Base-by-base conservation (phyloP, 805 yeast species). In the Allodekkera sacchari region DNA sequence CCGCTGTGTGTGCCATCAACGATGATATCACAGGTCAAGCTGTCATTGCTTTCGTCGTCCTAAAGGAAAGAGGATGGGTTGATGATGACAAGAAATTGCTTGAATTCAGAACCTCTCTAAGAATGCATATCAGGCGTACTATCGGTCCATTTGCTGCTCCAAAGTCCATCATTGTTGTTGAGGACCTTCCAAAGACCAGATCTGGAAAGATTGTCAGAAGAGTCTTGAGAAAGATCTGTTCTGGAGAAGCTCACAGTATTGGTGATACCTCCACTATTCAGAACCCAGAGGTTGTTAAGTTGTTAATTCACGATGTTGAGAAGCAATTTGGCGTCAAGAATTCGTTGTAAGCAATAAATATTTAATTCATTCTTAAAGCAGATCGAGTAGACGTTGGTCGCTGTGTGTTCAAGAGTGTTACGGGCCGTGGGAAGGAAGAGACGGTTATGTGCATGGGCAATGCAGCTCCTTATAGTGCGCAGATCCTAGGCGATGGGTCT, bases 131-230 rank as follows among this genome's bases (percentile, higher is more conserved):
- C 31, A 76, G 98, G 60, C 81, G 83, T 57, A 85, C 81, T 52
- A 87, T 87, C 57, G 95, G 95, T 27, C 85, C 85, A 30, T 85
- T 85, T 61, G 98, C 98, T 14, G 94, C 97, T 35, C 98, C 98
- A 53, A 88, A 88, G 61, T 66, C 77, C 31, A 63, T 64, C 36
- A 77, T 88, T 37, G 63, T 88, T 37, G 94, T 89, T 34, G 79
- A 76, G 38, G 97, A 92, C 55, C 74, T 92, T 59, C 98, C 98
- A 63, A 92, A 89, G 74, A 92, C 98, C 16, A 77, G 98, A 66
- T 85, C 96, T 8, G 98, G 98, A 48, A 92, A 92, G 71, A 89
- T 92, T 55, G 89, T 92, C 95, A 83, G 98, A 71, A 83, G 98
- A 68, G 82, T 92, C 41, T 71, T 92, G 61, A 80, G 98, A 64